Evolutionary conservation across 1,139 yeast genomes (phyloP).

Genomic region (Zygosaccharomyces pseudobailii): DNA sequence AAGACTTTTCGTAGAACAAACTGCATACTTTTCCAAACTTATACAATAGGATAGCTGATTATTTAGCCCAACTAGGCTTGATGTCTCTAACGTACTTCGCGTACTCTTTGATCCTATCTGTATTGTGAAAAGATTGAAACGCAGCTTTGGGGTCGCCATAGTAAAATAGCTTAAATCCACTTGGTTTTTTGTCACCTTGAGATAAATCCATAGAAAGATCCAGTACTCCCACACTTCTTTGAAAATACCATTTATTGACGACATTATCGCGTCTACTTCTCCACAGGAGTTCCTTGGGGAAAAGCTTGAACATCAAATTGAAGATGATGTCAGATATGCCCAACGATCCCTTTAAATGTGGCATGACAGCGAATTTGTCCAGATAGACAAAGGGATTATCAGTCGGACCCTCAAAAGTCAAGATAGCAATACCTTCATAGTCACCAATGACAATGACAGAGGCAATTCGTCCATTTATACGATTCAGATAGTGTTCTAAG

Average conservation of each 20-base stretch:
- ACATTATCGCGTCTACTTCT: conserved; percentile 81
- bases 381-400: conserved; percentile 51
- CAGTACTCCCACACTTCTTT: conserved; percentile 64
- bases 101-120: conserved; percentile 24
- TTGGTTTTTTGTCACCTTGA: conserved; percentile 26
- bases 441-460: conserved; percentile 84
- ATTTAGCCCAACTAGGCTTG: conserved; percentile 32
- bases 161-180: conserved; percentile 33
- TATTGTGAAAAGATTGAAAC: conserved; percentile 14
- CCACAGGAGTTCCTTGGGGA: conserved; percentile 79
- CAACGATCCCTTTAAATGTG: conserved; percentile 79
- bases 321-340: conserved; percentile 92
- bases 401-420: conserved; percentile 63
- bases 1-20: not conserved
- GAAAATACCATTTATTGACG: conserved; percentile 96
- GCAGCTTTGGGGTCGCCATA: conserved; percentile 26
- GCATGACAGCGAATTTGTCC: conserved; percentile 89
- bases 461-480: conserved; percentile 66
- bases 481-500: conserved; percentile 53
- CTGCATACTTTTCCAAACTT: not conserved
- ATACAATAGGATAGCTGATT: not conserved
- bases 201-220: conserved; percentile 41
- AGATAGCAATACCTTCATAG: conserved; percentile 90
- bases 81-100: conserved; percentile 32
- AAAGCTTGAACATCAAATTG: conserved; percentile 65